Evolutionary conservation across 192 early-diverging fungal genomes (phyloP).

Genomic region (Umbelopsis isabellina): DNA sequence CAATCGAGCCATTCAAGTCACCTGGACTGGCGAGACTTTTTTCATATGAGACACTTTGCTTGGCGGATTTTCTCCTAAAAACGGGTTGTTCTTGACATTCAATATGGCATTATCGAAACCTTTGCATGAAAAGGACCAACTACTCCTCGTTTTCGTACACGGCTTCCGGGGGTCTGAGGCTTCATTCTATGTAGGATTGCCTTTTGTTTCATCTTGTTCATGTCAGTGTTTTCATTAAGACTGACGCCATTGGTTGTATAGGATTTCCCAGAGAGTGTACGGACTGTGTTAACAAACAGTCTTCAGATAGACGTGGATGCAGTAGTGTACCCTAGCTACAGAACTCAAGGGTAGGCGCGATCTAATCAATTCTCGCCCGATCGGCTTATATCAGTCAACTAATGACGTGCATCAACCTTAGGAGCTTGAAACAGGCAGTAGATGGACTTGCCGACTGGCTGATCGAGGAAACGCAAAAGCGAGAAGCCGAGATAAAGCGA

Average conservation of each 20-base stretch:
- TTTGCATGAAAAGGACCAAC: conserved; percentile 32
- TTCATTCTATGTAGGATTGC: conserved; percentile 43
- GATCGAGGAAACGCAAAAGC: conserved; percentile 38
- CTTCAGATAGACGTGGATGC: conserved; percentile 47
- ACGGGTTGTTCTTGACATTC: no score
- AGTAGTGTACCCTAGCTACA: conserved; percentile 58
- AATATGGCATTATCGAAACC: background rate
- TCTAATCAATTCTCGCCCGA: no score
- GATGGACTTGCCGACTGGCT: conserved; percentile 53
- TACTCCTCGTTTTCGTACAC: conserved; percentile 60
- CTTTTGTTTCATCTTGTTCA: background rate
- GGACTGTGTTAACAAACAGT: conserved; percentile 48
- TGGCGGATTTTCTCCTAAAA: no score
- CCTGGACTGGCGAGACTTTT: no score
- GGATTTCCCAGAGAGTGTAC: conserved; percentile 57
- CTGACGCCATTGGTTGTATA: conserved; percentile 16
- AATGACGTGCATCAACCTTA: background rate
- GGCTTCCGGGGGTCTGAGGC: conserved; percentile 60
- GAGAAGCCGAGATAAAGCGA: conserved; percentile 27
- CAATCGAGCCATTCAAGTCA: no score
- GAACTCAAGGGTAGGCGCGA: conserved; percentile 51
- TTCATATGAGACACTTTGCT: no score
- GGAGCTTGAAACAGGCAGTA: conserved; percentile 44
- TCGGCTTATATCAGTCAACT: no score
- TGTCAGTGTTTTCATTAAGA: background rate